Percentiles rank a stretch among this genome's conserved stretches.
Evolutionary conservation across 2,329 filamentous ascomycete species (phyloP).

Genomic region (Talaromyces sp.): DNA sequence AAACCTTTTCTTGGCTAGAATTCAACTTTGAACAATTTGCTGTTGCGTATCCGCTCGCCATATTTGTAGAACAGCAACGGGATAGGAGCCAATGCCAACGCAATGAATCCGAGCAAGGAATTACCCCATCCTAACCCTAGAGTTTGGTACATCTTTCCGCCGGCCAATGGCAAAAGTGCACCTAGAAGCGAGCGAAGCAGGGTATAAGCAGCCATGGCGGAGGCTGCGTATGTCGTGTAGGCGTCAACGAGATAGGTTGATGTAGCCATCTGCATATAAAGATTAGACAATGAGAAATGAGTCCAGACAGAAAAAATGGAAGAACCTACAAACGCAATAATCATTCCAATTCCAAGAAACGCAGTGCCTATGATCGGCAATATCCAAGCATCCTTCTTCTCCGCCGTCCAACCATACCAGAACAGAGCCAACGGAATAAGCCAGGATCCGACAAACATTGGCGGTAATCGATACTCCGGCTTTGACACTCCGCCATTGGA

Average conservation of each 20-base stretch:
- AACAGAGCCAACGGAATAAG: constrained; percentile 55
- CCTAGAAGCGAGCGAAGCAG: constrained; percentile 55
- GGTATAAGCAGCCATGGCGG: constrained; percentile 53
- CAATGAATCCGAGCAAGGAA: constrained; percentile 55
- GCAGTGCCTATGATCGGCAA: constrained; percentile 58
- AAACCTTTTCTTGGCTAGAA: background rate
- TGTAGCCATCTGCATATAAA: constrained; percentile 43
- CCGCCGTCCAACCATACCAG: constrained; percentile 58
- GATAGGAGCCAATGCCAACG: constrained; percentile 47
- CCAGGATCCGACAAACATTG: constrained; percentile 54
- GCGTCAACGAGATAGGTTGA: constrained; percentile 62
- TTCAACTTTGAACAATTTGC: constrained; percentile 19
- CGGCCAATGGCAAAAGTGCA: constrained; percentile 60
- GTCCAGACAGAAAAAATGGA: background rate
- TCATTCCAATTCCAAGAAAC: constrained; percentile 54
- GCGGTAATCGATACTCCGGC: constrained; percentile 51
- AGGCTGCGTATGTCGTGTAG: constrained; percentile 47
- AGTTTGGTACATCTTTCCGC: constrained; percentile 47
- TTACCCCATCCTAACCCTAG: constrained; percentile 52
- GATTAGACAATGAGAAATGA: constrained; percentile 9
- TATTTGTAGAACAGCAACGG: constrained; percentile 35
- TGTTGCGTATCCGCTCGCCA: constrained; percentile 34
- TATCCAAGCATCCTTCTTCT: constrained; percentile 55
- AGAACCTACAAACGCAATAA: constrained; percentile 49
- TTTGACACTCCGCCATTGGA: constrained; percentile 41